Conservation (phyloP, 352 stramenopile species). For the Phytophthora sp. region DNA sequence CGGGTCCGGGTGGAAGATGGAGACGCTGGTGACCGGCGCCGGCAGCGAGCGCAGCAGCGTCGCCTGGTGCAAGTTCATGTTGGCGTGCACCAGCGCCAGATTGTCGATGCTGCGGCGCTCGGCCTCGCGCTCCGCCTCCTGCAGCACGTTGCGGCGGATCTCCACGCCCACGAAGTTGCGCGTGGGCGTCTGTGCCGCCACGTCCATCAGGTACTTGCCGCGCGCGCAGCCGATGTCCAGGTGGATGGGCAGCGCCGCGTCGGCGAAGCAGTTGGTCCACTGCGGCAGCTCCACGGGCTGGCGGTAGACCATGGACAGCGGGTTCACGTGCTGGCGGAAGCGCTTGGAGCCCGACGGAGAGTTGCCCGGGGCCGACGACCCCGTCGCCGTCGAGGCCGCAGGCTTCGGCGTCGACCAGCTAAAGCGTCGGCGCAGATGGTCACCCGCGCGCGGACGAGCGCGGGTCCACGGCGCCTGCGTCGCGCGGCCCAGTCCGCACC, state of each 20-base stretch:
- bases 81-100: conserved; percentile 78
- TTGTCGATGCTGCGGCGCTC: conserved; percentile 57
- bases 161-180: conserved; percentile 86
- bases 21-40: conserved; percentile 65
- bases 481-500: too few species aligned
- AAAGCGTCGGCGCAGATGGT: conserved; percentile 10
- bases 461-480: too few species aligned
- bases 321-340: conserved; percentile 89
- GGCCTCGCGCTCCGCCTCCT: conserved; percentile 60
- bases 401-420: conserved; percentile 2
- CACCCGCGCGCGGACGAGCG: background rate
- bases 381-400: background rate
- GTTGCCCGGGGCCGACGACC: background rate
- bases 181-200: conserved; percentile 44
- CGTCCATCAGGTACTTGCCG: conserved; percentile 79
- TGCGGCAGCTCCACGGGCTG: conserved; percentile 68
- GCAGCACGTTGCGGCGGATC: conserved; percentile 81
- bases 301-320: conserved; percentile 67
- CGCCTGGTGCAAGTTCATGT: conserved; percentile 85
- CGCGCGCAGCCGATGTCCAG: conserved; percentile 84
- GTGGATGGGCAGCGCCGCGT: conserved; percentile 69
- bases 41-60: conserved; percentile 68
- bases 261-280: conserved; percentile 55
- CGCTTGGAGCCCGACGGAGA: conserved; percentile 45
- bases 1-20: conserved; percentile 89